Evolutionary conservation across 768 basidiomycete species (phyloP), one percentile per base, ranked within the genome.

Genomic region (Russula vinacea): DNA sequence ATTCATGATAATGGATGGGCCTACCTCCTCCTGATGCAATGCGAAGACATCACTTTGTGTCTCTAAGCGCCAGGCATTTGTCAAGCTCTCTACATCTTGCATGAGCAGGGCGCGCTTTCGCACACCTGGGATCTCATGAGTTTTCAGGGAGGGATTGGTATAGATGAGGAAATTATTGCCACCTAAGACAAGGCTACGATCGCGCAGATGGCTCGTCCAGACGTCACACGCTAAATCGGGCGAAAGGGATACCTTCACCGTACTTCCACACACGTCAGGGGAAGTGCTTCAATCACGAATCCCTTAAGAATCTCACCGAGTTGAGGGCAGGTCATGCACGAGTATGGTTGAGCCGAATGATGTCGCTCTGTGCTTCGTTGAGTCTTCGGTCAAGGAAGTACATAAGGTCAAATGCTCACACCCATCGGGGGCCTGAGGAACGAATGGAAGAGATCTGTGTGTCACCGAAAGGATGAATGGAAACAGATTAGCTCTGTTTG

Each of bases 1-100:
- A 6, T 62, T 35, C 22, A 26, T 24, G 32, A 9, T 47, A 13
- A 29, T 26, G 29, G 19, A 58, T 29, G 10, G 9, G 69, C 77
- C 6, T 47, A 87, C 87, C 56, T 80, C 74, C 53, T 77, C 71
- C 68, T 84, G 84, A 53, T 77, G 71, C n/a, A 88, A 74, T 3
- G 87, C 73, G 66, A 90, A 83, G 0, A 88, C 84, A 68, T 89
- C 87, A 58, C 86, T 88, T 22, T 77, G 67, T 3, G 86, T 87
- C 32, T 78, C 73, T 11, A 89, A 71, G 62, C 73, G 69, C 58
- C 76, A 74, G 2, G 80, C 69, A 16, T 74, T 73, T 1, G 67
- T 62, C 35, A 76, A 69, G 2, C 68, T 61, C 39, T 82, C 80
- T 51, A 88, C 76, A 60, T 87, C 83, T 4, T 77, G 71, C 3